phyloP scores from a whole-genome alignment of 495 filamentous ascomycete genomes.

The Aspergillus carlsbadensis region DNA sequence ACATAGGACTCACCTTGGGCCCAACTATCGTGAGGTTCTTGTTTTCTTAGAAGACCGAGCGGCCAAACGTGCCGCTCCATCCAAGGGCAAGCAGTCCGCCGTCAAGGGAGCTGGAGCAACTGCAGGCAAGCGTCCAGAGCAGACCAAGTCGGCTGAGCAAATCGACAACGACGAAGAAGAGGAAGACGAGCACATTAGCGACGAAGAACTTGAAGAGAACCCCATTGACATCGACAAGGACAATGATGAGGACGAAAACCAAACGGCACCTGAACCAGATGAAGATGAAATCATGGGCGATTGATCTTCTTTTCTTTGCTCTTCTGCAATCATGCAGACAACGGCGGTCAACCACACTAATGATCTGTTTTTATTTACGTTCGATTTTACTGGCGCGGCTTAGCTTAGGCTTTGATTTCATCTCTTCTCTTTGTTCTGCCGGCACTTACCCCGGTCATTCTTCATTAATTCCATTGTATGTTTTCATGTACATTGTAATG shows the following conservation, averaged over 20 bases:
- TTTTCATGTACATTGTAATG: too few species aligned
- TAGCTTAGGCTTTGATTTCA: neutral
- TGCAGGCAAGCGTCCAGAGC: slow-evolving; percentile 29
- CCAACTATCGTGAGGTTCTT: slow-evolving; percentile 75
- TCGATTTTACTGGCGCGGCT: too few species aligned
- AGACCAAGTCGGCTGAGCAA: slow-evolving; percentile 41
- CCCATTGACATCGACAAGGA: slow-evolving; percentile 50
- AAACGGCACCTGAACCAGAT: slow-evolving; percentile 48
- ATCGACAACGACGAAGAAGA: slow-evolving; percentile 27
- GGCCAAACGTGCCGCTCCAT: slow-evolving; percentile 31
- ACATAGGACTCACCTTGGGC: slow-evolving; percentile 66
- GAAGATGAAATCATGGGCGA: slow-evolving; percentile 73
- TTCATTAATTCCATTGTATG: too few species aligned
- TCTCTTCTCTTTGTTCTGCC: neutral
- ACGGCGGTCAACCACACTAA: too few species aligned
- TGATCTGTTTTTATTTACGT: too few species aligned
- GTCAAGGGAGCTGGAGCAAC: slow-evolving; percentile 27
- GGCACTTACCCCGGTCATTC: too few species aligned
- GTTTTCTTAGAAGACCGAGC: slow-evolving; percentile 67
- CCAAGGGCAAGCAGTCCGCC: slow-evolving; percentile 51
- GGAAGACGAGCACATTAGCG: slow-evolving; percentile 54
- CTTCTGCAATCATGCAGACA: slow-evolving; percentile 4
- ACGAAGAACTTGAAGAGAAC: slow-evolving; percentile 53
- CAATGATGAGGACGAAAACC: slow-evolving; percentile 43
- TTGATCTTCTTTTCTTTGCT: slow-evolving; percentile 27